Conservation (phyloP, 306 rosid genomes). For the Vigna radiata region DNA sequence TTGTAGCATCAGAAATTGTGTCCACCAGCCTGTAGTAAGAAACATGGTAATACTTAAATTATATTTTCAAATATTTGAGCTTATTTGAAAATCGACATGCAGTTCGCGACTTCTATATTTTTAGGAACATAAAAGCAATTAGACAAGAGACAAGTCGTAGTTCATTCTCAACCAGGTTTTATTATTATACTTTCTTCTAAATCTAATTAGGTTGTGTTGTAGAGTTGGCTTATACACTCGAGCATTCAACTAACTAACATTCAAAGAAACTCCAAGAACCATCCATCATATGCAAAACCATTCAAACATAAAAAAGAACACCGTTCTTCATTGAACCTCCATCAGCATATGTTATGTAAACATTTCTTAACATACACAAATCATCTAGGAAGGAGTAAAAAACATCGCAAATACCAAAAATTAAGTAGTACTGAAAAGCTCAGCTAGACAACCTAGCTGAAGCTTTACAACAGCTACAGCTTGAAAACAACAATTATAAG, state of each 20-base stretch:
- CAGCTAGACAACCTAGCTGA: conserved; percentile 10
- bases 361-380: conserved; percentile 5
- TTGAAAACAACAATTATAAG: conserved; percentile 11
- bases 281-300: conserved; percentile 27
- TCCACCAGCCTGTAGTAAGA: conserved; percentile 14
- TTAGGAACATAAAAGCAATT: background rate
- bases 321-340: conserved; percentile 28
- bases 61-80: background rate
- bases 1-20: conserved; percentile 2
- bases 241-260: conserved; percentile 13
- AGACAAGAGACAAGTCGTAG: background rate
- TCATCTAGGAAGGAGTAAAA: conserved; percentile 10
- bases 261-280: conserved; percentile 24
- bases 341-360: background rate
- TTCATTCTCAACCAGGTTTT: conserved; percentile 34
- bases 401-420: background rate
- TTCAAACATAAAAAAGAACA: conserved; percentile 9
- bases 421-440: background rate
- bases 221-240: conserved; percentile 1
- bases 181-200: conserved; percentile 5
- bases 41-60: conserved; percentile 6
- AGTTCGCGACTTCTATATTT: conserved; percentile 4
- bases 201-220: background rate
- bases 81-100: conserved; percentile 2
- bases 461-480: conserved; percentile 9